Conservation (phyloP, 2,329 filamentous ascomycete species). For the Capronia coronata region DNA sequence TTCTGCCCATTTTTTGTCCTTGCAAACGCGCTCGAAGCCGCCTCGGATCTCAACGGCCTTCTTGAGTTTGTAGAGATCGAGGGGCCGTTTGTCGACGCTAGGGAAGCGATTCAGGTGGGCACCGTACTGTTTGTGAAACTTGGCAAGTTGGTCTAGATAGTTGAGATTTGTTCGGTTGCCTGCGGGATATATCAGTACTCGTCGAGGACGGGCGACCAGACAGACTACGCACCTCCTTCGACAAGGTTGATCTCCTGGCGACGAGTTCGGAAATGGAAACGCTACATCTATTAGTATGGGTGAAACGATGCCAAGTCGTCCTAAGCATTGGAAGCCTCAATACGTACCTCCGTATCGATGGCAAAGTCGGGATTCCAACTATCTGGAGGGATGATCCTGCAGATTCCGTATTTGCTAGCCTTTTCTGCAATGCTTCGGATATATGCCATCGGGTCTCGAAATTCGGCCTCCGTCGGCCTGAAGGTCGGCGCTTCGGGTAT, state of each 20-base stretch:
- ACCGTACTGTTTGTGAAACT: conserved; percentile 95
- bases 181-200: conserved; percentile 39
- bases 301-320: background rate
- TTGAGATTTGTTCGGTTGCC: conserved; percentile 92
- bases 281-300: conserved; percentile 46
- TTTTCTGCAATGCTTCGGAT: conserved; percentile 86
- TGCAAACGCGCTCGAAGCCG: conserved; percentile 94
- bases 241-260: conserved; percentile 96
- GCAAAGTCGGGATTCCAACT: conserved; percentile 92
- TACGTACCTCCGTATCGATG: conserved; percentile 85
- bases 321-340: background rate
- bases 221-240: conserved; percentile 72
- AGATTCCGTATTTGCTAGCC: conserved; percentile 80
- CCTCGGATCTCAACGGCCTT: conserved; percentile 93
- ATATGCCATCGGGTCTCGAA: conserved; percentile 87
- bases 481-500: conserved; percentile 87
- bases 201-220: conserved; percentile 16
- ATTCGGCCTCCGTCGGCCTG: conserved; percentile 84
- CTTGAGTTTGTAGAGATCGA: conserved; percentile 92
- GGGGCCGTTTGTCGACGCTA: conserved; percentile 92
- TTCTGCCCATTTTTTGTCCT: conserved; percentile 96
- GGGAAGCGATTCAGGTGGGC: conserved; percentile 90
- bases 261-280: conserved; percentile 92
- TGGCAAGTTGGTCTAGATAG: conserved; percentile 88
- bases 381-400: conserved; percentile 91